These are phyloP conservation scores for Omphalotus guepiniiformis DNA, from an alignment of 768 basidiomycete genomes.

Conservation along the genomic window DNA sequence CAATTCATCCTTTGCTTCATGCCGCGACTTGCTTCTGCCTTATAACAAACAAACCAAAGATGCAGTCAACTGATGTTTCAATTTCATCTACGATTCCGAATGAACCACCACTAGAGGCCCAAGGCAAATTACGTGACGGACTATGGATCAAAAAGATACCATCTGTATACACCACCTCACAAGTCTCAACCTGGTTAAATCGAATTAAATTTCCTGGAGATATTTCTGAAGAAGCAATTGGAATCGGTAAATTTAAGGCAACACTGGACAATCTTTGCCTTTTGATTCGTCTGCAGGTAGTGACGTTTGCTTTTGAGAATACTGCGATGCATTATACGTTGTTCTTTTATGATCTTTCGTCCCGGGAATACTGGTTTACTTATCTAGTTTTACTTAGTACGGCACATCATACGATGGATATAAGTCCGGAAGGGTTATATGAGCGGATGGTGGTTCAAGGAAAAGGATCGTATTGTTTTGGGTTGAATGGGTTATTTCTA, in stretches of 20 bases:
- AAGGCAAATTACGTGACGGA: slow-evolving; percentile 13
- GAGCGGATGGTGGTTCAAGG: slow-evolving; percentile 18
- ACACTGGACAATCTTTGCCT: slow-evolving; percentile 24
- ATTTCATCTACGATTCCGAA: no score
- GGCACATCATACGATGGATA: slow-evolving; percentile 22
- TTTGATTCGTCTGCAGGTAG: slow-evolving; percentile 23
- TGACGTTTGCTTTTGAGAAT: slow-evolving; percentile 35
- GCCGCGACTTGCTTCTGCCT: no score
- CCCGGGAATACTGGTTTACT: neutral
- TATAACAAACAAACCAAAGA: no score
- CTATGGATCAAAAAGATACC: slow-evolving; percentile 21
- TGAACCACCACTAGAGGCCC: neutral
- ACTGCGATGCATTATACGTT: slow-evolving; percentile 34
- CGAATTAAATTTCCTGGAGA: slow-evolving; percentile 17
- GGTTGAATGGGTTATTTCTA: slow-evolving; percentile 22
- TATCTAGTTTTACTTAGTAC: slow-evolving; percentile 12
- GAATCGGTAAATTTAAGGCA: slow-evolving; percentile 18
- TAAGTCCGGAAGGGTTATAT: slow-evolving; percentile 19
- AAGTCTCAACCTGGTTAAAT: slow-evolving; percentile 22
- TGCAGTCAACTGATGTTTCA: no score
- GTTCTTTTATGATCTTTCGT: neutral
- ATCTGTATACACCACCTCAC: slow-evolving; percentile 19
- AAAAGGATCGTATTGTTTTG: slow-evolving; percentile 28
- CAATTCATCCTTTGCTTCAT: no score
- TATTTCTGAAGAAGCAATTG: slow-evolving; percentile 11